A percentile compares a stretch with the other conserved stretches of the same genome.
These are phyloP conservation scores for Pseudonectria foliicola DNA, from an alignment of 2,329 filamentous ascomycete genomes.

Conservation along the genomic window DNA sequence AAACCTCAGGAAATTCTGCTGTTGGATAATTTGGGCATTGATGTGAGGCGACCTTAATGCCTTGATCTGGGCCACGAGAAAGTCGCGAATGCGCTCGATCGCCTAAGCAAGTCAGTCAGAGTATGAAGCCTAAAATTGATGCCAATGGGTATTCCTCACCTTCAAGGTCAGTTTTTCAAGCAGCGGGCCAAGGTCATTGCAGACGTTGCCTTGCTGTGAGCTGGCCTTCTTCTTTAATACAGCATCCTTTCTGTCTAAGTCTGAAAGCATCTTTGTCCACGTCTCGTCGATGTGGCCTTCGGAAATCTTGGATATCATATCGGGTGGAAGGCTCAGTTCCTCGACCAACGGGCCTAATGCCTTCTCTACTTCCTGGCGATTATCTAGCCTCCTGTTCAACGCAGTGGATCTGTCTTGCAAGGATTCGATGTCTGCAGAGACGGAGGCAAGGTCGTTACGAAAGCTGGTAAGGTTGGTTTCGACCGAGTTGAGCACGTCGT, in stretches of 20 bases:
- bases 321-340: constrained; percentile 81
- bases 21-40: constrained; percentile 94
- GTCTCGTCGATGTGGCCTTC: constrained; percentile 85
- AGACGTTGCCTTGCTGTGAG: constrained; percentile 61
- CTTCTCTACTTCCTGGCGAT: constrained; percentile 83
- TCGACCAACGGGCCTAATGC: constrained; percentile 83
- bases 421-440: constrained; percentile 92
- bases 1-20: constrained; percentile 81
- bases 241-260: constrained; percentile 72
- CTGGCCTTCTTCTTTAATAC: constrained; percentile 62
- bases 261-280: constrained; percentile 76
- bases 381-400: constrained; percentile 78
- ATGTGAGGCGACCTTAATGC: constrained; percentile 90
- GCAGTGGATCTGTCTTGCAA: constrained; percentile 79
- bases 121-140: constrained; percentile 1
- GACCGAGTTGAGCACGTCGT: constrained; percentile 87
- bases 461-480: constrained; percentile 90
- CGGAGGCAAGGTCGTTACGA: constrained; percentile 82
- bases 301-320: constrained; percentile 74
- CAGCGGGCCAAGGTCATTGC: constrained; percentile 77
- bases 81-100: constrained; percentile 89
- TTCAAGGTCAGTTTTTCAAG: constrained; percentile 78
- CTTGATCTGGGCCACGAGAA: constrained; percentile 90
- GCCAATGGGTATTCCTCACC: constrained; percentile 33
- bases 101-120: constrained; percentile 43